Conservation (phyloP, 768 basidiomycete genomes). For the Lyophyllum semitale region DNA sequence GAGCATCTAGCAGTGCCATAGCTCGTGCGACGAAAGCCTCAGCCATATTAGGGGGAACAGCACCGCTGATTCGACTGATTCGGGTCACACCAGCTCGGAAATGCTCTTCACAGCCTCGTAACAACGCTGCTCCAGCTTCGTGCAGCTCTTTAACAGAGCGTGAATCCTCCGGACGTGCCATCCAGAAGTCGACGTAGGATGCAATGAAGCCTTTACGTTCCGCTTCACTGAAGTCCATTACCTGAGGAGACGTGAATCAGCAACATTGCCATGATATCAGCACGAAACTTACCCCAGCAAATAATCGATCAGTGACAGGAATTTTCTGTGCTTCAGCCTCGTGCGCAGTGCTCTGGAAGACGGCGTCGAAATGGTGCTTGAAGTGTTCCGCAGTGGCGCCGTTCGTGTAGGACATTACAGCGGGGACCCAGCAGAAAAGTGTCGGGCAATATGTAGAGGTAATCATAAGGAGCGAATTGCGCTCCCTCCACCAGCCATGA, state of each 20-base stretch:
- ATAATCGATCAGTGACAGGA: neutral
- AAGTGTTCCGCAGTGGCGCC: conserved; percentile 33
- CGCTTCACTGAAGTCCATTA: conserved; percentile 6
- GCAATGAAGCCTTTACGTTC: neutral
- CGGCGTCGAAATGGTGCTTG: conserved; percentile 29
- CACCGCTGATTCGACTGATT: conserved; percentile 12
- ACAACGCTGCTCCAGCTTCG: conserved; percentile 15
- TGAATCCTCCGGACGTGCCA: neutral
- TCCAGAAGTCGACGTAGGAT: conserved; percentile 16
- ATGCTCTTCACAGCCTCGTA: conserved; percentile 31
- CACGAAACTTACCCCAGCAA: conserved; percentile 1
- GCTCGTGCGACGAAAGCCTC: neutral
- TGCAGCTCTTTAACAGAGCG: conserved; percentile 21
- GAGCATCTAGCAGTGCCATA: neutral
- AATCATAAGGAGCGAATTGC: conserved; percentile 30
- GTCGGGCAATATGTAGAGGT: conserved; percentile 27
- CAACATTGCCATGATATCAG: too few relatives aligned
- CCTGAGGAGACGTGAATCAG: neutral
- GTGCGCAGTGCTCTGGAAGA: conserved; percentile 28
- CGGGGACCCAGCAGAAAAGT: conserved; percentile 34
- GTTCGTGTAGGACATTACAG: conserved; percentile 33
- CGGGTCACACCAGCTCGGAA: conserved; percentile 15
- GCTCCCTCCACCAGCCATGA: conserved; percentile 33
- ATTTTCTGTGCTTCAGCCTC: conserved; percentile 17
- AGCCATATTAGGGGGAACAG: neutral